phyloP scores from a whole-genome alignment of 768 basidiomycete species.

The Cyclocybe aegerita region DNA sequence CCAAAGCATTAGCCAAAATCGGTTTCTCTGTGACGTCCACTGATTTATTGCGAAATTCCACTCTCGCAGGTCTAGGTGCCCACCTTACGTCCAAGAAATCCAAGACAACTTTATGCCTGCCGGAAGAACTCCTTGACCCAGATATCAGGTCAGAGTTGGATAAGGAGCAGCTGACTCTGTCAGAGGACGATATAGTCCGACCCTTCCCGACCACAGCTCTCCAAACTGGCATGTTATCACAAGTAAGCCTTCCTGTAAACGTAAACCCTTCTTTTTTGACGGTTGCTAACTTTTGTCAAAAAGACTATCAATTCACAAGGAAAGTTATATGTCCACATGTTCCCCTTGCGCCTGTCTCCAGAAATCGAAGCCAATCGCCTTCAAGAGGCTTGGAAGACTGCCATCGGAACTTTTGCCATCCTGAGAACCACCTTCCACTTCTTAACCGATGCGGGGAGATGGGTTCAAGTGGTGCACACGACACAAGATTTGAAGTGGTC shows the following conservation, averaged over 20 bases:
- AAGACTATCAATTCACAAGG: conserved; percentile 31
- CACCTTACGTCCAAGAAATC: conserved; percentile 8
- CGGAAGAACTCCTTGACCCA: neutral
- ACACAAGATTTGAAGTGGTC: conserved; percentile 19
- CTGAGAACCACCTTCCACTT: conserved; percentile 51
- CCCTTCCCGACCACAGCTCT: conserved; percentile 42
- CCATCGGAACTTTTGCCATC: conserved; percentile 32
- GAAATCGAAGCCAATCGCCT: conserved; percentile 26
- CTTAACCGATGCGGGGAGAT: conserved; percentile 28
- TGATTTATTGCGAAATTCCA: conserved; percentile 34
- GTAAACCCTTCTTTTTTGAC: neutral
- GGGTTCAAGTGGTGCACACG: conserved; percentile 32
- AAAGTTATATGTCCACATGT: conserved; percentile 29
- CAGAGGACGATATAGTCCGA: conserved; percentile 27
- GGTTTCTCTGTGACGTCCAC: conserved; percentile 33
- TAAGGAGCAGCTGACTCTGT: conserved; percentile 16
- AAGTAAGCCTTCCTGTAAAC: conserved; percentile 28
- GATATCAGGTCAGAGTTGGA: conserved; percentile 7
- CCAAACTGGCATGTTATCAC: conserved; percentile 50
- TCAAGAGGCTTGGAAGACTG: conserved; percentile 34
- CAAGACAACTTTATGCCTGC: neutral
- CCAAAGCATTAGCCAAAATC: conserved; percentile 29
- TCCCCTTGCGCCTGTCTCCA: conserved; percentile 22
- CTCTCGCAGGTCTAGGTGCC: conserved; percentile 15
- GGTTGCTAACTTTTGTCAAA: neutral